Base-by-base conservation (phyloP, 371 early-diverging fungal species). In the Apophysomyces ossiformis region DNA sequence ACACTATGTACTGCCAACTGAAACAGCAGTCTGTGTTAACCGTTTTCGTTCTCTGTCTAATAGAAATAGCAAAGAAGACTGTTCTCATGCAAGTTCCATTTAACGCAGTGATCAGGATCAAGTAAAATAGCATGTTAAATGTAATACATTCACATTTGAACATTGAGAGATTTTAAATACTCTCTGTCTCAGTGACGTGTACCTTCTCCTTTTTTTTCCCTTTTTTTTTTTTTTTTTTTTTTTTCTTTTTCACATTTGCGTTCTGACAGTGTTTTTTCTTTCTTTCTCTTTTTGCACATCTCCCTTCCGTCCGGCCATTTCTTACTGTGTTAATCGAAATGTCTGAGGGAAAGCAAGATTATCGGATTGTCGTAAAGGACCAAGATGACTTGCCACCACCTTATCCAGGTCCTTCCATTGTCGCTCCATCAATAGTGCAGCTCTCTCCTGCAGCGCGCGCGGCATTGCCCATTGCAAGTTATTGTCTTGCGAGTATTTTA, bases 401-500 rank as follows among this genome's bases (percentile, higher is more conserved):
- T 12, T 21, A 18, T 7, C 50, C 45, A 37, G 60, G 60, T 16
- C 50, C 69, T 7, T 67, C 78, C 43, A 47, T 81, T 18, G 76
- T 81, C 1, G 78, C 76, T 21, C 70, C 81, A 2, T 76, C 81
- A 16, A 61, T 67, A 16, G 39, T 83, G 13, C 77, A 61, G 15
- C 59, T 81, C 11, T 79, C 84, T 18, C 84, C 84, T 15, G 73
- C 47, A 8, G 64, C 70, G 57, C 75, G 81, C 58, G 84, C 84
- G 13, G 70, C 79, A 12, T 69, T 87, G 56, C 86, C 91, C 41
- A 92, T 96, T 67, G 38, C 87, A 46, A 81, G 90, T 61, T 96
- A 95, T 79, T 94, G 95, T 78, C 74, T 73, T 45, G 85, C 94
- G 37, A 92, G 92, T 57, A 94, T 95, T 58, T 76, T 92, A 66